Conservation (phyloP, 129 eudicot genomes). For the Pittosporum tobira region DNA sequence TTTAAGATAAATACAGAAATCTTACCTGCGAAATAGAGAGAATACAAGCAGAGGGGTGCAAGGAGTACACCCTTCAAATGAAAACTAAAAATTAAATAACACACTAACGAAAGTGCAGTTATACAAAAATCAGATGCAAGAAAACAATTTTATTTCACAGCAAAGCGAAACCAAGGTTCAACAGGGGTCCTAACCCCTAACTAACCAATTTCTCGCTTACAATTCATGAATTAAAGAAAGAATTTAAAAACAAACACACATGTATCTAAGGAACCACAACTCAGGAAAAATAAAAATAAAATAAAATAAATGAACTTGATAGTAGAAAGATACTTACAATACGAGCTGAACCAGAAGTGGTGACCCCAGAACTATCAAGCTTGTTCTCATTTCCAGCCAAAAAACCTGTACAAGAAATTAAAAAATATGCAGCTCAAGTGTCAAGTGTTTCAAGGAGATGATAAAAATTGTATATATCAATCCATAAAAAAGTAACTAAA, state of each 20-base stretch:
- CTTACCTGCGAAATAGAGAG: too few relatives aligned
- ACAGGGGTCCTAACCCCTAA: neutral
- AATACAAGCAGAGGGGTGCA: too few relatives aligned
- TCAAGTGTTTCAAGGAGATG: neutral
- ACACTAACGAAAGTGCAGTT: too few relatives aligned
- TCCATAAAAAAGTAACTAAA: too few relatives aligned
- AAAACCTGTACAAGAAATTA: slow-evolving; percentile 20
- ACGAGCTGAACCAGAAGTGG: slow-evolving; percentile 13
- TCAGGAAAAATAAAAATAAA: neutral
- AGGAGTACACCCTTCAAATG: too few relatives aligned
- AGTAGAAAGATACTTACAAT: slow-evolving; percentile 16
- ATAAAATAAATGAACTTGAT: too few relatives aligned
- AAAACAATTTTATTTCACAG: too few relatives aligned
- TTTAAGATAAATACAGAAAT: too few relatives aligned
- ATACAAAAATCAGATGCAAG: too few relatives aligned
- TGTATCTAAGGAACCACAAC: neutral
- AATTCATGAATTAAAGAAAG: neutral
- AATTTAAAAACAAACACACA: neutral
- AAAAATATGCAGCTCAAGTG: slow-evolving; percentile 5
- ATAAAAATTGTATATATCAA: too few relatives aligned
- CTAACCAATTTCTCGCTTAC: neutral
- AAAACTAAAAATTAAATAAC: too few relatives aligned
- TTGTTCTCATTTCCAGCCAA: slow-evolving; percentile 12
- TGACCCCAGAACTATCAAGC: slow-evolving; percentile 16
- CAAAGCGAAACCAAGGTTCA: neutral